Percentiles rank a stretch among this genome's conserved stretches.
Conservation (phyloP, 1,284 basidiomycete species). For the Cryptococcus depauperatus region DNA sequence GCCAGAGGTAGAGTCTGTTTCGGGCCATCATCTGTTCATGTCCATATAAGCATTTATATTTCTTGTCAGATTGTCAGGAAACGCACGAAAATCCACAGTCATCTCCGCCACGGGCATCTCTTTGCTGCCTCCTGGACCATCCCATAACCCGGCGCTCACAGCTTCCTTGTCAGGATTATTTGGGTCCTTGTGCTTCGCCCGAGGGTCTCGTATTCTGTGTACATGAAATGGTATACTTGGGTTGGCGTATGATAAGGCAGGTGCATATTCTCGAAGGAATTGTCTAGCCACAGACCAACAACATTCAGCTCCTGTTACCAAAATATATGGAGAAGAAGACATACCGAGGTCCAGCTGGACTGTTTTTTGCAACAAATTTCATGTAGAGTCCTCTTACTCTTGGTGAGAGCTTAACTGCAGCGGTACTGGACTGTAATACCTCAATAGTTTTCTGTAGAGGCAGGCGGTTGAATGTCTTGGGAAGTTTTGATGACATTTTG, state of each 20-base stretch:
- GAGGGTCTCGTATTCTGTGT: constrained; percentile 24
- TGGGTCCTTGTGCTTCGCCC: constrained; percentile 13
- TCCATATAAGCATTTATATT: too few relatives aligned
- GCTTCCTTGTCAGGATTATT: neutral
- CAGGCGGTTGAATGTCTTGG: neutral
- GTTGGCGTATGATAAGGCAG: constrained; percentile 38
- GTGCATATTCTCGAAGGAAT: constrained; percentile 30
- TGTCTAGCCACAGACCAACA: constrained; percentile 18
- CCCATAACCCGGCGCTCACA: neutral
- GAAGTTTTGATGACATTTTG: too few relatives aligned
- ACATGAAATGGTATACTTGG: constrained; percentile 39
- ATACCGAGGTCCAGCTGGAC: constrained; percentile 28
- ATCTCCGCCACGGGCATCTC: constrained; percentile 18
- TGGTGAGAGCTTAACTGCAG: neutral
- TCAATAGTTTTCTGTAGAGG: neutral
- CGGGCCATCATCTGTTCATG: constrained; percentile 12
- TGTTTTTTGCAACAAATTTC: constrained; percentile 26
- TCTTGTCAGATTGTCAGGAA: too few relatives aligned
- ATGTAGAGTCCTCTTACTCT: constrained; percentile 13
- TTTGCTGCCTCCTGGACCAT: neutral
- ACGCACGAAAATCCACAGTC: constrained; percentile 27
- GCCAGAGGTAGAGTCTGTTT: constrained; percentile 20
- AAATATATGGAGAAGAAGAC: constrained; percentile 4
- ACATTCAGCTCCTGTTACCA: neutral
- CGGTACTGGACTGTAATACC: neutral